Evolutionary conservation across 148 eudicot genomes (phyloP), one percentile per base, ranked within the genome.

Genomic region (Rhododendron griersonianum): DNA sequence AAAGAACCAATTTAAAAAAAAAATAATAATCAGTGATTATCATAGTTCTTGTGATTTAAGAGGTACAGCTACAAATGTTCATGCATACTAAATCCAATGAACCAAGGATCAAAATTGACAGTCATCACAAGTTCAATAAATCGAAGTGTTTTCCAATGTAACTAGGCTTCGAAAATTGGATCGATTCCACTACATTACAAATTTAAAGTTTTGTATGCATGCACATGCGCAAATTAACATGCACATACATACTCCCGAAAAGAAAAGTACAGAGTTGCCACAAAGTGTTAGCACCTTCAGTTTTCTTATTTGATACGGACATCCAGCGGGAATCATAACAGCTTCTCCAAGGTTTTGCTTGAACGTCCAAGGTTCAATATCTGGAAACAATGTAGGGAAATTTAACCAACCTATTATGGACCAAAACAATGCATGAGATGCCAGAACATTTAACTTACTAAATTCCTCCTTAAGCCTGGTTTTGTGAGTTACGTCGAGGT

Each of bases 251-350:
- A 35, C 11, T 23, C 18, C 5, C 71, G 25, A 33, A 65, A 61
- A 67, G 9, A 37, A 18, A 44, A 50, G 65, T n/a, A 77, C 25
- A 13, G 35, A 77, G 18, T 57, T 59, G 82, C 51, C 33, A 37
- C 11, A 15, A 18, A 53, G 78, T 14, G 59, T 65, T 13, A 53
- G 4, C 86, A 94, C 99, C 96, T 93, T 98, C 18, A 94, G 69
- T 86, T 92, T 92, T 87, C 86, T 93, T 37, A 93, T 88, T 90
- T 98, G 99, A 89, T 93, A 95, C 13, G 96, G 98, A 88, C 98
- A 95, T 88, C 99, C 99, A 57, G 98, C 98, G 55, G 99, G 99
- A 85, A 98, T 86, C 74, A 95, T 89, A 88, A 98, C 94, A n/a
- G 99, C 98, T 93, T 98, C 99, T 87, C 98, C 98, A 77, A 92